Evolutionary conservation across 2,329 filamentous ascomycete genomes (phyloP), one percentile per base, ranked within the genome.

Genomic region (Phialocephala sp.): DNA sequence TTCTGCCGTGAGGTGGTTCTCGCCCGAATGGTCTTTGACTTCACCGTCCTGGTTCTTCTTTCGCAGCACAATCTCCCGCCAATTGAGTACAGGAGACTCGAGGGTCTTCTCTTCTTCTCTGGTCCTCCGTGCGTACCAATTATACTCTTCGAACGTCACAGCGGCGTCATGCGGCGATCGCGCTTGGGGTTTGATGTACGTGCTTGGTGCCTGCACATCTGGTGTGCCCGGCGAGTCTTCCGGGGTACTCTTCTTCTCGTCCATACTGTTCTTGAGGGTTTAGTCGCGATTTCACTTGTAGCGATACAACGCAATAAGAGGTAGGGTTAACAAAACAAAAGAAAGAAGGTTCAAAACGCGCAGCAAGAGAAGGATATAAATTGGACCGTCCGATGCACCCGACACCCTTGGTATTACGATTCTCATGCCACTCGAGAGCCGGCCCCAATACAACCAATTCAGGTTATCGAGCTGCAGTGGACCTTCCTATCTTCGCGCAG

Each of bases 401-500:
- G 20, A 50, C 18, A 50, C 45, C 45, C 45, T 20, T 24, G 41
- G 45, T 24, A 50, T 50, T 8, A 50, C 45, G 22, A 3, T 24
- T 50, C n/a, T 9, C 45, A 50, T 50, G 43, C 43, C n/a, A 45
- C 43, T 20, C 3, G 4, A 20, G 41, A 15, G n/a, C n/a, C 22
- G 45, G 45, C n/a, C 22, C n/a, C n/a, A 6, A 50, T 50, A 22
- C 6, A 22, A 50, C 18, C n/a, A 50, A 9, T 50, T 50, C 45
- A 50, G 45, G 45, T 50, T 50, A 50, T 50, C 45, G n/a, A 4
- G 8, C n/a, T 24, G 45, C n/a, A 50, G 2, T 22, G n/a, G n/a
- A 50, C 45, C 45, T 50, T 50, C 45, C 45, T 50, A 50, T 50
- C 45, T 50, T n/a, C 22, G 45, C 4, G n/a, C 45, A 50, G 45